phyloP scores from a whole-genome alignment of 1,284 basidiomycete genomes.

The Trichosporon faecale region DNA sequence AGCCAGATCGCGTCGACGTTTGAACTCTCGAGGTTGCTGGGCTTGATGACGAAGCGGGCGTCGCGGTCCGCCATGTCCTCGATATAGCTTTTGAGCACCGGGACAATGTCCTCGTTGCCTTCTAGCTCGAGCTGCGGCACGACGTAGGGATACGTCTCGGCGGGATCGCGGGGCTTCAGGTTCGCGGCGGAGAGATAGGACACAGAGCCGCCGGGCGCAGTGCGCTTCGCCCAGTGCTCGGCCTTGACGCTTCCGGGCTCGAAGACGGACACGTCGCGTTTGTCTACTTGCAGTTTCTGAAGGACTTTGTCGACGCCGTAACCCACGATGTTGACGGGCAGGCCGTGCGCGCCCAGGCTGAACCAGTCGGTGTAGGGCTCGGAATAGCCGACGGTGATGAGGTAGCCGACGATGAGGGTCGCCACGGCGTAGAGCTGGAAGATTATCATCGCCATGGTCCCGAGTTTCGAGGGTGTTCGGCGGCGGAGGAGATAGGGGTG shows the following conservation, averaged over 20 bases:
- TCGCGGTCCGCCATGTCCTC: slow-evolving; percentile 7
- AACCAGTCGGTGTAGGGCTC: neutral
- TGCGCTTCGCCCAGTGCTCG: neutral
- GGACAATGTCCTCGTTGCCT: neutral
- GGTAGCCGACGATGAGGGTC: neutral
- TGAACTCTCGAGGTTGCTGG: neutral
- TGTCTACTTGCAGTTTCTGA: neutral
- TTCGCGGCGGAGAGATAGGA: neutral
- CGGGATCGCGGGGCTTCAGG: neutral
- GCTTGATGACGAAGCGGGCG: neutral
- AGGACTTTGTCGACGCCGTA: neutral
- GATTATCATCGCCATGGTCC: neutral
- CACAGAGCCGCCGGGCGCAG: neutral
- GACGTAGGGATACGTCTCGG: neutral
- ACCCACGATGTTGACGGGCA: neutral
- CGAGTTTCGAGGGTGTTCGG: neutral
- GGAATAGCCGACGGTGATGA: neutral
- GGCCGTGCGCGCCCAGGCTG: neutral
- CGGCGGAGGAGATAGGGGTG: no score
- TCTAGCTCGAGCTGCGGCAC: slow-evolving; percentile 8
- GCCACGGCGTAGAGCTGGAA: neutral
- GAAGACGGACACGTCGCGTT: neutral
- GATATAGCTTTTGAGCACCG: neutral
- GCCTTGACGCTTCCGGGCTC: neutral
- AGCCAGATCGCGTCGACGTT: neutral